Percentiles rank a stretch among this genome's conserved stretches.
Evolutionary conservation across 2,329 filamentous ascomycete species (phyloP).

Genomic region (Aspergillus novofumigatus): DNA sequence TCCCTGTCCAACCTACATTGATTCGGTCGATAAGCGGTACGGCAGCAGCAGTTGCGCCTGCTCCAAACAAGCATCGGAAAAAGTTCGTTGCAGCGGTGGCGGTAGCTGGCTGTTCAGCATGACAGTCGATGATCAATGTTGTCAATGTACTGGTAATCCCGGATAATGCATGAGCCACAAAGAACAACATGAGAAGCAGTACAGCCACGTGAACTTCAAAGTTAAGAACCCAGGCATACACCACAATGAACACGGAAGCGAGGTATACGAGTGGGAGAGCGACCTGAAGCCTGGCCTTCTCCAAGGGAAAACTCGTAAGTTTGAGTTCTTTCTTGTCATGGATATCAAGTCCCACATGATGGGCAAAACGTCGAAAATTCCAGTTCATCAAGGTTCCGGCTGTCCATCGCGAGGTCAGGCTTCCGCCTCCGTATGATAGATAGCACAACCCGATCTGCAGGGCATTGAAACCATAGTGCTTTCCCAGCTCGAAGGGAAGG

Average conservation of each 20-base stretch:
- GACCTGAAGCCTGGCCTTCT: conserved; percentile 11
- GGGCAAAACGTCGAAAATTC: conserved; percentile 8
- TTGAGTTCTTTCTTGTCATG: conserved; percentile 3
- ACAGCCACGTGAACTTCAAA: conserved; percentile 10
- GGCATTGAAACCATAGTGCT: conserved; percentile 25
- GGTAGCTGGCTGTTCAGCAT: conserved; percentile 12
- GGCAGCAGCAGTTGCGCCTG: conserved; percentile 16
- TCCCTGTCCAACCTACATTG: conserved; percentile 19
- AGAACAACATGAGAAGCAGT: conserved; percentile 19
- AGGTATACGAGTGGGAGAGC: conserved; percentile 1
- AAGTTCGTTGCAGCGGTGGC: conserved; percentile 20
- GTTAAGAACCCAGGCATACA: conserved; percentile 13
- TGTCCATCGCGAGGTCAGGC: conserved; percentile 16
- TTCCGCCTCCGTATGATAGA: conserved; percentile 22
- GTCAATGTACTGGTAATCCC: conserved; percentile 12
- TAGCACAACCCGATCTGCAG: conserved; percentile 18
- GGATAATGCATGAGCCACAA: conserved; percentile 8
- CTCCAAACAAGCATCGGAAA: conserved; percentile 12
- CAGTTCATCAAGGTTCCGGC: conserved; percentile 12
- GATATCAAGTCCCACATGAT: conserved; percentile 2
- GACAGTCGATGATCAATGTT: conserved; percentile 17
- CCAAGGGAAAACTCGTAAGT: conserved; percentile 5
- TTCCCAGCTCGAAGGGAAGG: conserved; percentile 30
- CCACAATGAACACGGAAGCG: not conserved
- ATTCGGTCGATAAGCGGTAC: conserved; percentile 17